phyloP scores from a whole-genome alignment of 192 early-diverging fungal species.

The Coemansia sp. region DNA sequence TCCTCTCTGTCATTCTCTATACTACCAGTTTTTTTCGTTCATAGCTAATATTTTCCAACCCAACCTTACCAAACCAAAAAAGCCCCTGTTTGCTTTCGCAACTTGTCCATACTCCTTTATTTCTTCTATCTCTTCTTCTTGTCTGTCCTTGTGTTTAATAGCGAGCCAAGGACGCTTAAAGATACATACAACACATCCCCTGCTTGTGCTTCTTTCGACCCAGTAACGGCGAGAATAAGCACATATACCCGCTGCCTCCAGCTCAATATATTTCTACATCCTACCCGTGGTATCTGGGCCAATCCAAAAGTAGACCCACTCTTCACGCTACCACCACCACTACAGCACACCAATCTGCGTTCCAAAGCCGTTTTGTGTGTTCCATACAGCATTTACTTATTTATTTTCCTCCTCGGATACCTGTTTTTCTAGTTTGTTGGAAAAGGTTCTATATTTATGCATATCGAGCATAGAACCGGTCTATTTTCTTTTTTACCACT shows the following conservation, averaged over 20 bases:
- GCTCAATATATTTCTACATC: background rate
- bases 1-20: conserved; percentile 14
- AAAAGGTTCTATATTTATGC: conserved; percentile 5
- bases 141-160: conserved; percentile 3
- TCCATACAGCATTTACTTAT: background rate
- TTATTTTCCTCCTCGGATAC: conserved; percentile 2
- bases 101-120: background rate
- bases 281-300: background rate
- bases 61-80: background rate
- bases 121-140: background rate
- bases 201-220: conserved; percentile 6
- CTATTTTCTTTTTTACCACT: background rate
- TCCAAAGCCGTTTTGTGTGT: too few species aligned
- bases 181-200: background rate
- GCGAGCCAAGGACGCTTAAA: background rate
- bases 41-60: conserved; percentile 4
- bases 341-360: background rate
- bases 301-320: background rate
- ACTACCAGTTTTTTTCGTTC: conserved; percentile 5
- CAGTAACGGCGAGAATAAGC: background rate
- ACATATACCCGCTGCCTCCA: background rate
- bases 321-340: background rate
- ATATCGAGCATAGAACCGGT: conserved; percentile 5
- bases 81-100: conserved; percentile 3
- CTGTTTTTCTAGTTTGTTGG: conserved; percentile 9